Conservation (phyloP, 768 basidiomycete genomes). For the Suillus americanus region DNA sequence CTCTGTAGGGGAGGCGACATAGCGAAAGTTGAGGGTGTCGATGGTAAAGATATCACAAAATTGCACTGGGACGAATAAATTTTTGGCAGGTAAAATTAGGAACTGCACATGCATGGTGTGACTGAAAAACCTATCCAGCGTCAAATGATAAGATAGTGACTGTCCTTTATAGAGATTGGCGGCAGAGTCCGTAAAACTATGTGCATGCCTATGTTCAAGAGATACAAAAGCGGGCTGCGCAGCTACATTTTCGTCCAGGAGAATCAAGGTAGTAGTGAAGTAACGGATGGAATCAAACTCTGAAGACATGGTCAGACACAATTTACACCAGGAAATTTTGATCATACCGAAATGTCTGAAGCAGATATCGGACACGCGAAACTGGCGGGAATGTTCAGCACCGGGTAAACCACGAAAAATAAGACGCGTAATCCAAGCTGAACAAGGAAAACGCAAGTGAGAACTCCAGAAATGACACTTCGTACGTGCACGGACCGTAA, state of each 20-base stretch:
- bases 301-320: slow-evolving; percentile 17
- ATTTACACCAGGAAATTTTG: neutral
- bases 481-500: slow-evolving; percentile 48
- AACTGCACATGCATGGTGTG: neutral
- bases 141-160: neutral
- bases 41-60: neutral
- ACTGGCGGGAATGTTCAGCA: slow-evolving; percentile 56
- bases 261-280: slow-evolving; percentile 5
- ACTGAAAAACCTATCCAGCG: neutral
- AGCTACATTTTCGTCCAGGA: neutral
- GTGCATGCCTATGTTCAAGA: neutral
- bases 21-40: neutral
- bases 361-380: slow-evolving; percentile 64
- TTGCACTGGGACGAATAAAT: neutral
- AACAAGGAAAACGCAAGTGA: slow-evolving; percentile 11
- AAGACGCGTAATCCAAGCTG: slow-evolving; percentile 67
- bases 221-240: neutral
- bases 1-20: neutral
- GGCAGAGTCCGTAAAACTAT: too few relatives aligned
- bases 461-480: slow-evolving; percentile 4
- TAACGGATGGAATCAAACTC: slow-evolving; percentile 19
- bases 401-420: slow-evolving; percentile 65
- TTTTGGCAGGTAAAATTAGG: neutral
- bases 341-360: slow-evolving; percentile 24
- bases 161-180: neutral